Base-by-base conservation (phyloP, 2,329 filamentous ascomycete species). In the Phaeosphaeria sp. region DNA sequence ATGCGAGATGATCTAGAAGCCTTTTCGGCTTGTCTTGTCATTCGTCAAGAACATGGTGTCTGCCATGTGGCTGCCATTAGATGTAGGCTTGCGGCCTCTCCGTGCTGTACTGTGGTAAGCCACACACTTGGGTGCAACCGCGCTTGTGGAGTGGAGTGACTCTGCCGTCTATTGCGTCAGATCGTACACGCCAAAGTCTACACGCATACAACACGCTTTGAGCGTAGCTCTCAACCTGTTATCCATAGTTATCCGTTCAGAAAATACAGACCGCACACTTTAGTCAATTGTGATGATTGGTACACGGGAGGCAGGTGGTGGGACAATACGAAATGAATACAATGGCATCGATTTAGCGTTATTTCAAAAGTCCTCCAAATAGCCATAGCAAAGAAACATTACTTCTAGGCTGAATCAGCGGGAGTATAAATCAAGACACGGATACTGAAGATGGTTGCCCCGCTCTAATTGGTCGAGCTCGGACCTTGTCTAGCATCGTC, bases 381-480 rank as follows among this genome's bases (percentile, higher is more conserved):
- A 11, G 15, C 4, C 15, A 39, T 39, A 1, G 15, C 15, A 2
- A 39, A n/a, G 13, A 39, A 39, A n/a, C 3, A 3, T 39, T n/a
- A 15, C 36, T 39, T n/a, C 15, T n/a, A 39, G 36, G 15, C 15
- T 39, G 3, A 4, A 3, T 15, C 3, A 39, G 36, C 36, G 15
- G 15, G 7, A 15, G 15, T 39, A 39, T 39, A 17, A 4, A 13
- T 36, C 30, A 36, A 15, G 17, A 39, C 17, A 2, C 36, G 3
- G 17, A 3, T 4, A 39, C 36, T 27, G 15, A 39, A n/a, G 3
- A 39, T 6, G 36, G 15, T 2, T 39, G 36, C 10, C 52, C 49
- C 25, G 51, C 54, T 51, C 55, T 62, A 46, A 62, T 59, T 62
- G 54, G 57, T 39, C 46, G 46, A 55, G 54, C 47, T 50, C 52